These are phyloP conservation scores for Coemansia sp. DNA, from an alignment of 192 early-diverging fungal species.

Conservation along the genomic window DNA sequence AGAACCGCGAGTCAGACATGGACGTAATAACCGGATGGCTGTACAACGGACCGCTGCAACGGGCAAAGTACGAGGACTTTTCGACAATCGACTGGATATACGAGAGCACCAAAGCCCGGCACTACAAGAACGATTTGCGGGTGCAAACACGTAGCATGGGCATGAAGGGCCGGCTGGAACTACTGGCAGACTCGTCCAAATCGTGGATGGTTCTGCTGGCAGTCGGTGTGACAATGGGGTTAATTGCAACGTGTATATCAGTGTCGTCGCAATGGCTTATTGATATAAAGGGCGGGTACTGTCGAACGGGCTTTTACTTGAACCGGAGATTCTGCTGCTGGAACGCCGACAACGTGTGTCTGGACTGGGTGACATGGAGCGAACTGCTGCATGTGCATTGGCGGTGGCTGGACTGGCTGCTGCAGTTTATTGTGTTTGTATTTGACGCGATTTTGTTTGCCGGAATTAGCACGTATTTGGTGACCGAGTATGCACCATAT, in stretches of 20 bases:
- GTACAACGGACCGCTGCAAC: conserved; percentile 49
- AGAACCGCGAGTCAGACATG: conserved; percentile 16
- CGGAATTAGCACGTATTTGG: conserved; percentile 68
- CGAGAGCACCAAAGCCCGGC: conserved; percentile 48
- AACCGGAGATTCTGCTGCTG: conserved; percentile 86
- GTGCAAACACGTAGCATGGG: conserved; percentile 14
- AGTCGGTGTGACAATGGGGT: conserved; percentile 45
- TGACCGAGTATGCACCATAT: conserved; percentile 76
- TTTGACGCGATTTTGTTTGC: conserved; percentile 62
- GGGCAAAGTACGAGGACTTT: conserved; percentile 55
- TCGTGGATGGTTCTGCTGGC: conserved; percentile 43
- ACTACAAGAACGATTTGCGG: conserved; percentile 28
- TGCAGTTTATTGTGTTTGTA: conserved; percentile 43
- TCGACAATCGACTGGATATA: conserved; percentile 58
- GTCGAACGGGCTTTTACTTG: conserved; percentile 73
- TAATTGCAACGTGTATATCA: conserved; percentile 46
- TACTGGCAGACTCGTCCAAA: conserved; percentile 29
- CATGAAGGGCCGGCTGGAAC: conserved; percentile 17
- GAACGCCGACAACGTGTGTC: conserved; percentile 62
- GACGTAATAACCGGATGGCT: conserved; percentile 54
- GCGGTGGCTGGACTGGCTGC: conserved; percentile 49
- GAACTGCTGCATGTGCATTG: conserved; percentile 47
- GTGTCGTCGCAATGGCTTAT: conserved; percentile 71
- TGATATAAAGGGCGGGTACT: conserved; percentile 83
- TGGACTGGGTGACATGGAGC: conserved; percentile 63